Base-by-base conservation (phyloP, 1,284 basidiomycete genomes). In the Ganoderma multipileum region DNA sequence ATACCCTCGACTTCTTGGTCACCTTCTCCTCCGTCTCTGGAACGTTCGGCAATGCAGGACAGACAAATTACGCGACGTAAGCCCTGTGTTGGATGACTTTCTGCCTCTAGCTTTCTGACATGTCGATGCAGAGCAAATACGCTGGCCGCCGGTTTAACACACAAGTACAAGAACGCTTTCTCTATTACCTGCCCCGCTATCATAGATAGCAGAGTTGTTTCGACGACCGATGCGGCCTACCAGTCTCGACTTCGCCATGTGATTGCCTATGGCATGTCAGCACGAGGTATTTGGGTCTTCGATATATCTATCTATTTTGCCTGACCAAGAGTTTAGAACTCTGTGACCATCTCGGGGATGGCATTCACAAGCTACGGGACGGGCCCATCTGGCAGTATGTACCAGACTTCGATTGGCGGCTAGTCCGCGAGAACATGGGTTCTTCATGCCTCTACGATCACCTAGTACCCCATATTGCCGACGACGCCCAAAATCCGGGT, bases 31-130 rank as follows among this genome's bases (percentile, higher is more conserved):
- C 81, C 0, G 74, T 82, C 1, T 72, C 79, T 3, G 78, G 76
- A 2, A 38, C 79, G 18, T 78, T 83, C 61, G 83, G 83, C 6
- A 81, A 76, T 68, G 73, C 76, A 23, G 83, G 83, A 0, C 83
- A 84, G 71, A 79, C 82, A 0, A 83, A 82, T 63, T 84, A 84
- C 73, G 75, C 78, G 8, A 75, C 76, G 81, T 83, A 54, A 60
- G 72, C 75, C 64, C 6, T 11, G 42, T 18, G 55, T 14, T 23
- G 23, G 58, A 30, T 1, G 33, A 33, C 1, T 33, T 33, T 33
- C 1, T 33, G 33, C 33, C 33, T 33, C 33, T 8, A 33, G 33
- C 8, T 8, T 33, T 33, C 33, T 33, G 4, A 33, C 33, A 33
- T 8, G 33, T 33, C 8, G 33, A 33, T 33, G 33, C 33, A 84